Evolutionary conservation across 495 filamentous ascomycete species (phyloP).

Genomic region (Podospora pseudocomata): DNA sequence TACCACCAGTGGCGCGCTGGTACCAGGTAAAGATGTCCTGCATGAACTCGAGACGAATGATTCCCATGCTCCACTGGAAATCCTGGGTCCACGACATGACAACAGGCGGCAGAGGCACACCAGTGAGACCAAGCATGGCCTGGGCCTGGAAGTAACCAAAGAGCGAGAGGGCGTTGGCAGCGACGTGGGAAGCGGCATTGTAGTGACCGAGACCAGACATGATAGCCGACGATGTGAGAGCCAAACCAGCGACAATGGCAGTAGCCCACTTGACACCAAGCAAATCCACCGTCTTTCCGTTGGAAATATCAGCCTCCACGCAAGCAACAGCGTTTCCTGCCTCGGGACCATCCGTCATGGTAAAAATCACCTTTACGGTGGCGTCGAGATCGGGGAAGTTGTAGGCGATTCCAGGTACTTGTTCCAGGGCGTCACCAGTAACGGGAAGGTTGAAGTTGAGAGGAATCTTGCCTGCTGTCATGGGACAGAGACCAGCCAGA

Average conservation of each 20-base stretch:
- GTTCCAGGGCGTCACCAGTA: constrained; percentile 48
- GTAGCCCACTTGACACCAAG: constrained; percentile 85
- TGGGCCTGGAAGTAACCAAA: constrained; percentile 98
- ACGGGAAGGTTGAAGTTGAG: constrained; percentile 69
- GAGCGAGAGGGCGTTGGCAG: constrained; percentile 87
- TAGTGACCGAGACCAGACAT: constrained; percentile 83
- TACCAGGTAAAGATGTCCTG: constrained; percentile 94
- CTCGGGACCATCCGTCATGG: constrained; percentile 47
- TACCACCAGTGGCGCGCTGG: constrained; percentile 89
- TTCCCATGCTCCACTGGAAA: constrained; percentile 98
- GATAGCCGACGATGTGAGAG: constrained; percentile 78
- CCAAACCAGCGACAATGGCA: constrained; percentile 86
- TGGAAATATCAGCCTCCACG: constrained; percentile 84
- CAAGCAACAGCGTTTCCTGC: constrained; percentile 68
- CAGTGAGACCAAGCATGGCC: constrained; percentile 84
- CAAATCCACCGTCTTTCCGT: constrained; percentile 90
- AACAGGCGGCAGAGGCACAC: constrained; percentile 79
- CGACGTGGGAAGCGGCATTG: constrained; percentile 94
- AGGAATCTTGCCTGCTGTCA: constrained; percentile 81
- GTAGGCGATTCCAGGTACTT: constrained; percentile 83
- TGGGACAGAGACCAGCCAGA: constrained; percentile 83
- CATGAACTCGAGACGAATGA: constrained; percentile 83
- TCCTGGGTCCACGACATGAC: constrained; percentile 96
- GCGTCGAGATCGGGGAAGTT: constrained; percentile 91
- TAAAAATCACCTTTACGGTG: constrained; percentile 76